These are phyloP conservation scores for Candida vaughaniae DNA, from an alignment of 805 yeast species.

Conservation along the genomic window DNA sequence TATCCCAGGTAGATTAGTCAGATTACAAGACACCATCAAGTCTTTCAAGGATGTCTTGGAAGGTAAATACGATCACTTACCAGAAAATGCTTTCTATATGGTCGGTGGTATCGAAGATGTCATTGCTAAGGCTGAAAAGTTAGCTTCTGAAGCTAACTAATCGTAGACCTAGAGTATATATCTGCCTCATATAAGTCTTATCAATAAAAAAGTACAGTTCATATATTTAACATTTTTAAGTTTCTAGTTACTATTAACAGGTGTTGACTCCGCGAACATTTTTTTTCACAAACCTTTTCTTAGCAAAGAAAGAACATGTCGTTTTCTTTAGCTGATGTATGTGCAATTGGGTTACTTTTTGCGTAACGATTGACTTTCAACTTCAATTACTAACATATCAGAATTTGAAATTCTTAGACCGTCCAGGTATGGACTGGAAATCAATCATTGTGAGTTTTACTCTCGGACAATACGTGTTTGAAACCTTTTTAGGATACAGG, in stretches of 20 bases:
- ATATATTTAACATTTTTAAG: neutral
- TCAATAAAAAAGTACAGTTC: conserved; percentile 10
- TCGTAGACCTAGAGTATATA: conserved; percentile 7
- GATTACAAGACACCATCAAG: conserved; percentile 90
- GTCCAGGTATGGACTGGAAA: conserved; percentile 79
- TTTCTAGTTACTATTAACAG: no score
- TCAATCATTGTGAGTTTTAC: conserved; percentile 69
- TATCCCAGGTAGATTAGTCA: conserved; percentile 96
- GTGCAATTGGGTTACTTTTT: no score
- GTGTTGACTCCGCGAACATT: no score
- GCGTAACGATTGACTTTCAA: no score
- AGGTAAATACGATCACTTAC: conserved; percentile 98
- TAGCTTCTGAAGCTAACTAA: conserved; percentile 83
- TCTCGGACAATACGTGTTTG: conserved; percentile 71
- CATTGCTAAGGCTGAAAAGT: conserved; percentile 97
- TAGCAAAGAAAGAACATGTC: conserved; percentile 3
- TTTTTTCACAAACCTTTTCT: no score
- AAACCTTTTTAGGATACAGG: conserved; percentile 68
- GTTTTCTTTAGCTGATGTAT: conserved; percentile 12
- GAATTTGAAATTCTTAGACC: conserved; percentile 58
- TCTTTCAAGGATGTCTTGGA: conserved; percentile 97
- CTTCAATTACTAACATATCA: conserved; percentile 22
- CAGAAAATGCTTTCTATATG: conserved; percentile 99
- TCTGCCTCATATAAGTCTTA: conserved; percentile 6
- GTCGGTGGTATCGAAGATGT: conserved; percentile 99